phyloP scores from a whole-genome alignment of 352 stramenopile genomes.

The Blastocystis sp. region DNA sequence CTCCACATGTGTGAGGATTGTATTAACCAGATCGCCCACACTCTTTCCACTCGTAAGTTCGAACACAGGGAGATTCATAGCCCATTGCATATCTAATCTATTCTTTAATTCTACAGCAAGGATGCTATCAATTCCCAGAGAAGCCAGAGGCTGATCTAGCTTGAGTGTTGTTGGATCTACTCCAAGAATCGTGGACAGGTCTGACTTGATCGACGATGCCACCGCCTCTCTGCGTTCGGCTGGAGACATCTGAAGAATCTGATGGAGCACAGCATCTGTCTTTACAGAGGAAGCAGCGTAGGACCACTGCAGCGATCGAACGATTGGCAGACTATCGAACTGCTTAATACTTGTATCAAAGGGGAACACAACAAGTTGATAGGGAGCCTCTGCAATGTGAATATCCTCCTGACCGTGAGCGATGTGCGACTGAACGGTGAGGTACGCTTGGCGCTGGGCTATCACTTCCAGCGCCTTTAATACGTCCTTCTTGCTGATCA shows the following conservation, averaged over 20 bases:
- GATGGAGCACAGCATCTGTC: slow-evolving; percentile 25
- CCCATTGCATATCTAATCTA: slow-evolving; percentile 45
- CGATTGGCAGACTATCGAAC: neutral
- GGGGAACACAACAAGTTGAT: slow-evolving; percentile 20
- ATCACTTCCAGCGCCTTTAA: slow-evolving; percentile 14
- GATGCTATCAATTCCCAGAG: slow-evolving; percentile 30
- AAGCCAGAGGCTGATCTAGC: slow-evolving; percentile 14
- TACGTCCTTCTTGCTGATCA: slow-evolving; percentile 50
- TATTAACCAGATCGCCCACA: slow-evolving; percentile 7
- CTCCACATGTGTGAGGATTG: neutral
- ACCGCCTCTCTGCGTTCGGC: neutral
- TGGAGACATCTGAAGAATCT: neutral
- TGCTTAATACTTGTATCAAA: neutral
- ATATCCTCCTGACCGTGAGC: neutral
- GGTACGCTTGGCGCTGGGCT: neutral
- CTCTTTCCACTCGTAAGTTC: slow-evolving; percentile 50
- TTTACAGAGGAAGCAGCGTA: slow-evolving; percentile 19
- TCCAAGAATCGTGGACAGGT: slow-evolving; percentile 19
- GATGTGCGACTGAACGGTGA: neutral
- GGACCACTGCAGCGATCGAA: neutral
- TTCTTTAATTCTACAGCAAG: slow-evolving; percentile 60
- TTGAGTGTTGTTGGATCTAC: neutral
- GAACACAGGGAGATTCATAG: slow-evolving; percentile 58
- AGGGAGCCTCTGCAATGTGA: neutral
- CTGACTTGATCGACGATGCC: neutral